Base-by-base conservation (phyloP, 2,329 filamentous ascomycete species). In the Aspergillus latus region DNA sequence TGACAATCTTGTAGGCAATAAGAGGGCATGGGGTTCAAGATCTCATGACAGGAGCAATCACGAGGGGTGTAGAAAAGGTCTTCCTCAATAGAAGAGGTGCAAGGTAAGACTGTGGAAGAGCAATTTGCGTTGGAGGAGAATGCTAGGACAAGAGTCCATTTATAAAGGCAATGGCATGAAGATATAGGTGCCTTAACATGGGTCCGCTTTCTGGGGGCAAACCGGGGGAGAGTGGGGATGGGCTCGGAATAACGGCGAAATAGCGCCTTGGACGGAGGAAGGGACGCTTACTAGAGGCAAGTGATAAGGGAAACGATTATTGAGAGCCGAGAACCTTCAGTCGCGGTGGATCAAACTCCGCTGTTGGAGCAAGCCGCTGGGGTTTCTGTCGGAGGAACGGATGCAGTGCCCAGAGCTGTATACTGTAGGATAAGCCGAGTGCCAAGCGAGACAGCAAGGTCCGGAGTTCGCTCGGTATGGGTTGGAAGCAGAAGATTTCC, bases 1-100 rank as follows among this genome's bases (percentile, higher is more conserved):
- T 95, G 90, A 70, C 89, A 95, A 76, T 95, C 89, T 81, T 94
- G 88, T 56, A 90, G 80, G 75, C 81, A 95, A 75, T 90, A 93
- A 67, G 82, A 76, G 80, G 89, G 89, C 90, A 95, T 95, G 64
- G 70, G 64, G 58, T 63, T 21, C 34, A 53, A 53, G 79, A 82
- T 80, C 82, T 76, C 77, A 66, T 64, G 60, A 62, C 58, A 58
- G 39, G 52, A 51, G 48, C 49, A 29, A 55, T 56, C 54, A 57
- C 59, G 49, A 60, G 51, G 50, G 28, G 53, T 51, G 49, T 28
- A 4, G 26, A 28, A 59, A 39, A 44, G 52, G 50, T 55, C 16
- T 49, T 42, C 44, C 39, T 56, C 16, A 42, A 50, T n/a, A 39
- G 29, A 51, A 4, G 34, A 48, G 21, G 44, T 9, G 45, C 21